Percentiles rank a stretch among this genome's conserved stretches.
Conservation (phyloP, 2,329 filamentous ascomycete species). For the Aureobasidium sp. region DNA sequence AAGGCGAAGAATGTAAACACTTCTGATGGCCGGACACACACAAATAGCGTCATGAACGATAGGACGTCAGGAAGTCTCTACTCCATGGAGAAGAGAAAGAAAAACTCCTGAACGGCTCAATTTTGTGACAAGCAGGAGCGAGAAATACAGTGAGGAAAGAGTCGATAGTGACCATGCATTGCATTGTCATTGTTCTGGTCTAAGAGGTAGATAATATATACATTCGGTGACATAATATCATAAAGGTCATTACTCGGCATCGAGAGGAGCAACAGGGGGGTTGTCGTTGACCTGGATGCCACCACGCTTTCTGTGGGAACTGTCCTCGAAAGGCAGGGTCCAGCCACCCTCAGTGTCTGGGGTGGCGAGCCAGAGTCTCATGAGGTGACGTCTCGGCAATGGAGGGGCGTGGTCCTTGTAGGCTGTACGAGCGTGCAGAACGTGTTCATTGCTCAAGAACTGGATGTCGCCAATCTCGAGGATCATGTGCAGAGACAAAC, state of each 20-base stretch:
- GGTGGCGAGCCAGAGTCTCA: slow-evolving; percentile 78
- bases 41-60: not conserved
- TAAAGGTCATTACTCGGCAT: slow-evolving; percentile 57
- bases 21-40: not conserved
- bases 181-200: not conserved
- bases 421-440: slow-evolving; percentile 73
- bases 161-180: not conserved
- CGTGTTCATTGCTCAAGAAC: slow-evolving; percentile 73
- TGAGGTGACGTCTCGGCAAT: slow-evolving; percentile 65
- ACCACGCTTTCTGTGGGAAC: slow-evolving; percentile 75
- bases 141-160: not conserved
- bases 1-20: slow-evolving; percentile 2
- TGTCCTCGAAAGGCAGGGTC: slow-evolving; percentile 76
- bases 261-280: slow-evolving; percentile 64
- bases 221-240: not conserved
- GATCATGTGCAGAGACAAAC: slow-evolving; percentile 73
- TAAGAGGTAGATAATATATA: not conserved
- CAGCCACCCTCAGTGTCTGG: slow-evolving; percentile 79
- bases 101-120: too few species aligned
- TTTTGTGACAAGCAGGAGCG: not conserved
- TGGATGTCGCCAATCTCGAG: slow-evolving; percentile 84
- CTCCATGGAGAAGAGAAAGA: too few species aligned
- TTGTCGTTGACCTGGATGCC: slow-evolving; percentile 83
- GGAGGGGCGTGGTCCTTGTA: slow-evolving; percentile 68
- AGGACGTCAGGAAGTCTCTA: not conserved